A percentile compares a stretch with the other conserved stretches of the same genome.
These are phyloP conservation scores for Cucumis cinereus DNA, from an alignment of 306 rosid genomes.

Conservation along the genomic window DNA sequence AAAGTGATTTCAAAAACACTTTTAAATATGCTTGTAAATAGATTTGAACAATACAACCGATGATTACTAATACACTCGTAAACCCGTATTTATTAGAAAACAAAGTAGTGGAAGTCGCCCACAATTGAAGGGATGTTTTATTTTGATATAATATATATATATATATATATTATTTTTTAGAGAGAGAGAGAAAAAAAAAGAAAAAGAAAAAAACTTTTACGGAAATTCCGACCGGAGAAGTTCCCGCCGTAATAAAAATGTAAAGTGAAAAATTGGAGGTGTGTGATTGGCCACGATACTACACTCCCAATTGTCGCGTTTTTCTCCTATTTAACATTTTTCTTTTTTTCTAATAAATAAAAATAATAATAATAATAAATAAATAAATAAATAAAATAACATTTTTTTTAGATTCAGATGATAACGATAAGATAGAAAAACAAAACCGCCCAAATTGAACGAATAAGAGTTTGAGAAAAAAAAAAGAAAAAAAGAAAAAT, in stretches of 20 bases:
- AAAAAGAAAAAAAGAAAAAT: neutral
- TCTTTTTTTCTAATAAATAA: neutral
- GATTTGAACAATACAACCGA: no score
- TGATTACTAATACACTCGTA: no score
- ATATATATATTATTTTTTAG: neutral
- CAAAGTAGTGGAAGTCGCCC: neutral
- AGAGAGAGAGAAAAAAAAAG: neutral
- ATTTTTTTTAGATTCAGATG: neutral
- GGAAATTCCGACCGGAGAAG: neutral
- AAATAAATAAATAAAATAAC: no score
- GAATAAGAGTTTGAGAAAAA: neutral
- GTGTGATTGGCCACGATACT: constrained; percentile 5
- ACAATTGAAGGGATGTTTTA: neutral
- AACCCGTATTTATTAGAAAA: no score
- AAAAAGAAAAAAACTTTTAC: neutral
- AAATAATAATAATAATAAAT: no score
- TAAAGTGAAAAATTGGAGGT: neutral
- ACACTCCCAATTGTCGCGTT: neutral
- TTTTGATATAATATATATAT: neutral
- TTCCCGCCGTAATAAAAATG: neutral
- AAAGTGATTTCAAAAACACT: no score
- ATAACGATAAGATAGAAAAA: constrained; percentile 5
- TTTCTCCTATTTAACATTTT: neutral
- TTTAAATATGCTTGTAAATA: no score
- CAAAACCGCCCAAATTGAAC: constrained; percentile 8